Percentiles rank a stretch among this genome's conserved stretches.
These are phyloP conservation scores for Lactifluus pinguis DNA, from an alignment of 768 basidiomycete genomes.

Conservation along the genomic window DNA sequence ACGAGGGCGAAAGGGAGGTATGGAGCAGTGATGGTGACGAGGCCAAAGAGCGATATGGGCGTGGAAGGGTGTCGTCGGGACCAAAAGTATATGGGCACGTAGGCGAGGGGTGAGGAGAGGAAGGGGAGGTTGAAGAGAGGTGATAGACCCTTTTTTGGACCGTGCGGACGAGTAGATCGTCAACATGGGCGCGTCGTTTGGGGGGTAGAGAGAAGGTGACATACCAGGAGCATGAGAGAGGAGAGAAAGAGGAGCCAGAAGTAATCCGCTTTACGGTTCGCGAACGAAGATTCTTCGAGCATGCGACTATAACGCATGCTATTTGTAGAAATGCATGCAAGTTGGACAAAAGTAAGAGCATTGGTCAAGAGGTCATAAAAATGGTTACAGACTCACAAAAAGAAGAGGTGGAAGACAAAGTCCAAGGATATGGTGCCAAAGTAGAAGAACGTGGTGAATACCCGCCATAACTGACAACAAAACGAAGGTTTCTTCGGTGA, in stretches of 20 bases:
- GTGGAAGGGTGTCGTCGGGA: slow-evolving; percentile 88
- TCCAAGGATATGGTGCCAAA: slow-evolving; percentile 91
- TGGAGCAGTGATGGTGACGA: slow-evolving; percentile 90
- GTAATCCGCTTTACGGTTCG: slow-evolving; percentile 86
- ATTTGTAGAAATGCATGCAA: background rate
- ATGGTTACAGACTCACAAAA: slow-evolving; percentile 67
- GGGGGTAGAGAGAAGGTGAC: slow-evolving; percentile 22
- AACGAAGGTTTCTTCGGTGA: slow-evolving; percentile 19
- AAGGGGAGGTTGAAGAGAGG: slow-evolving; percentile 89
- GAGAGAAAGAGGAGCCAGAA: slow-evolving; percentile 89
- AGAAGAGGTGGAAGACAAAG: slow-evolving; percentile 95
- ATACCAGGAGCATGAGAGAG: slow-evolving; percentile 75
- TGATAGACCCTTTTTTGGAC: slow-evolving; percentile 54
- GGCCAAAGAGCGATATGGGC: slow-evolving; percentile 92
- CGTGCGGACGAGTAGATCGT: too few relatives aligned
- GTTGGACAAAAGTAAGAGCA: background rate
- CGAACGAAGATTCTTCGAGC: slow-evolving; percentile 94
- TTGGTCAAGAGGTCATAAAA: background rate
- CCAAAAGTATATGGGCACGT: slow-evolving; percentile 97
- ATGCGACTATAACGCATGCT: slow-evolving; percentile 97
- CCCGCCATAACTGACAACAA: slow-evolving; percentile 78
- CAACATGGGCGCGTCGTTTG: too few relatives aligned
- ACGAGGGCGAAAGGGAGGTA: slow-evolving; percentile 92
- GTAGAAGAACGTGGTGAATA: slow-evolving; percentile 88
- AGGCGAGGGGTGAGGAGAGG: slow-evolving; percentile 86